These are phyloP conservation scores for Ceratocystis diversiconidia DNA, from an alignment of 2,329 filamentous ascomycete species.

Conservation along the genomic window DNA sequence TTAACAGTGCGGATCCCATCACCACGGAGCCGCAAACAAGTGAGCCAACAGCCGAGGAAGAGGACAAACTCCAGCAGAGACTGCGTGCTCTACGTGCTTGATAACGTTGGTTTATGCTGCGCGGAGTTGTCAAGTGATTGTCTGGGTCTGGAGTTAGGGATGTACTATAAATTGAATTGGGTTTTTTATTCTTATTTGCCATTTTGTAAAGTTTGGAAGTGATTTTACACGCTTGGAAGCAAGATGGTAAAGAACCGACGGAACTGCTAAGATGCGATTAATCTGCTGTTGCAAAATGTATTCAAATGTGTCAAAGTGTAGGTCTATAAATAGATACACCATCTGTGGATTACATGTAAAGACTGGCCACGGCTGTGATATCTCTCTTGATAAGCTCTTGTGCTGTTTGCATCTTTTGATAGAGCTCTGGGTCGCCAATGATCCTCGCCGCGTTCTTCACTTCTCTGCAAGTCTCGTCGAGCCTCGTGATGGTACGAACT, in stretches of 20 bases:
- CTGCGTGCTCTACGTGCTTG: slow-evolving; percentile 42
- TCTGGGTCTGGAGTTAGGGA: not conserved
- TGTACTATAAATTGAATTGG: not conserved
- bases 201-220: not conserved
- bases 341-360: slow-evolving; percentile 55
- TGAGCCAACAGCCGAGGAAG: slow-evolving; percentile 62
- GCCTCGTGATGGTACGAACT: slow-evolving; percentile 78
- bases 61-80: slow-evolving; percentile 56
- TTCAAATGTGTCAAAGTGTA: too few relatives aligned
- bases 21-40: slow-evolving; percentile 45
- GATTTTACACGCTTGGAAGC: too few relatives aligned
- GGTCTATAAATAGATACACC: not conserved
- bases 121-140: not conserved
- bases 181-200: not conserved
- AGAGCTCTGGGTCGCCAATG: slow-evolving; percentile 83
- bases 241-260: too few relatives aligned
- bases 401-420: slow-evolving; percentile 91
- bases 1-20: slow-evolving; percentile 42
- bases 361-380: slow-evolving; percentile 74
- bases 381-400: slow-evolving; percentile 97
- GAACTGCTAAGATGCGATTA: too few relatives aligned
- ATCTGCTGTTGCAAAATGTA: too few relatives aligned
- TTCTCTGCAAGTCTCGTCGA: slow-evolving; percentile 93
- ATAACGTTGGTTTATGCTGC: not conserved
- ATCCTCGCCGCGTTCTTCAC: slow-evolving; percentile 94